phyloP scores from a whole-genome alignment of 2,329 filamentous ascomycete genomes.

The Magnaporthiopsis rhizophila region DNA sequence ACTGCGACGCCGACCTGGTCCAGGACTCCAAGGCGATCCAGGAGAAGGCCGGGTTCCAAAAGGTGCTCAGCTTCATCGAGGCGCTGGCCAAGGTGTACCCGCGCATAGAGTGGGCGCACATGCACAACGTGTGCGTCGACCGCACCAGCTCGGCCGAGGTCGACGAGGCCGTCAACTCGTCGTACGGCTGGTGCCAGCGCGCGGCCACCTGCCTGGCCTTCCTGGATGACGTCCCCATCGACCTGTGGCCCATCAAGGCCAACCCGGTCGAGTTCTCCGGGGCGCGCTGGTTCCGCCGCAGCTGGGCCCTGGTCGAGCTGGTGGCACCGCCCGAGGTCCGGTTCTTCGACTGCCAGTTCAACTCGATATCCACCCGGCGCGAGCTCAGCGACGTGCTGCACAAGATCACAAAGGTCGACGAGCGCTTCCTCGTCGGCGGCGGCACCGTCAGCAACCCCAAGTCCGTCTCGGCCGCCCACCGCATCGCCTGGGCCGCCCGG shows the following conservation, averaged over 20 bases:
- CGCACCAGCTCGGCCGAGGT: background rate
- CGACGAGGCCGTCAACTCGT: background rate
- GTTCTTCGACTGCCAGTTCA: background rate
- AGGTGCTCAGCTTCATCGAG: background rate
- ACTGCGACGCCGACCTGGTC: background rate
- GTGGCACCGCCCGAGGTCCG: background rate
- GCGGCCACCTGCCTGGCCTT: background rate
- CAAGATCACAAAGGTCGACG: slow-evolving; percentile 1
- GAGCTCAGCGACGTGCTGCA: background rate
- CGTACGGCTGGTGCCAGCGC: background rate
- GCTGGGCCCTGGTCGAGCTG: background rate
- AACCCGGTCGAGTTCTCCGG: background rate
- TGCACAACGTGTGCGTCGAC: background rate
- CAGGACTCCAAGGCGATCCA: background rate
- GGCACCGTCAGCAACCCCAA: background rate
- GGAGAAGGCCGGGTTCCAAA: background rate
- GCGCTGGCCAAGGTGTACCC: background rate
- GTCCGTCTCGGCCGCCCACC: background rate
- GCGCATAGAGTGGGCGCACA: background rate
- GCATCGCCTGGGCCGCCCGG: slow-evolving; percentile 9
- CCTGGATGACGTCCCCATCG: background rate
- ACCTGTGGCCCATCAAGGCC: background rate
- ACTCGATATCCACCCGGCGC: background rate
- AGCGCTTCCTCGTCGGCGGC: background rate
- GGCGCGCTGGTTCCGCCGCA: background rate